phyloP scores from a whole-genome alignment of 176 grass and related monocot species.

The Elymus sibiricus region DNA sequence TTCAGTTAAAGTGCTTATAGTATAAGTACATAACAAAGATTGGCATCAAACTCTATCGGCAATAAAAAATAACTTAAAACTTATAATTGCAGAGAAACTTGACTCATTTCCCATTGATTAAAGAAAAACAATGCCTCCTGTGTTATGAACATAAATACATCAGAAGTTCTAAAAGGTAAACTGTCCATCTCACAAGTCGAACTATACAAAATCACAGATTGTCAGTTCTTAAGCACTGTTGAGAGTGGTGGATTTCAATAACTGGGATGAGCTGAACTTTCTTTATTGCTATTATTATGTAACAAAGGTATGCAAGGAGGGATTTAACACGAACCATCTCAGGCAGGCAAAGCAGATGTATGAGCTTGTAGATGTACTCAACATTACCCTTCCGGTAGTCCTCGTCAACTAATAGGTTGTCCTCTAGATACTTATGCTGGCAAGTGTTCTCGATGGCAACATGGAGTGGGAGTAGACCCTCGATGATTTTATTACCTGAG shows the following conservation, averaged over 20 bases:
- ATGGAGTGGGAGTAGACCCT: slow-evolving; percentile 33
- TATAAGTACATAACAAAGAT: background rate
- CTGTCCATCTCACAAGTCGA: background rate
- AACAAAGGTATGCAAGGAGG: slow-evolving; percentile 8
- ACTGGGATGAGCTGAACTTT: background rate
- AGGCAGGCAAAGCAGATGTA: slow-evolving; percentile 32
- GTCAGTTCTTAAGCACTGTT: background rate
- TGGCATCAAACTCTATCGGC: background rate
- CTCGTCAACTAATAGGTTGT: slow-evolving; percentile 4
- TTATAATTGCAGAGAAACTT: background rate
- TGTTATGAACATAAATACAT: background rate
- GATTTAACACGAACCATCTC: slow-evolving; percentile 23
- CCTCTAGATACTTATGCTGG: slow-evolving; percentile 36
- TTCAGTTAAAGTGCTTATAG: background rate
- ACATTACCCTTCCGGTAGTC: background rate
- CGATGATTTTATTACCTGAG: background rate
- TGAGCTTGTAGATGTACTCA: slow-evolving; percentile 25
- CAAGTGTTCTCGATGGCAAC: slow-evolving; percentile 33
- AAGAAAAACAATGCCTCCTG: background rate
- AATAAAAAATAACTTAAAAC: background rate
- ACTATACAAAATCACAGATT: background rate
- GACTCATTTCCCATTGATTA: background rate
- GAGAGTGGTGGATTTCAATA: background rate
- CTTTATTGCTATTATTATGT: background rate
- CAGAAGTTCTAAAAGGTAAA: background rate